Base-by-base conservation (phyloP, 1,139 yeast genomes). In the Sugiyamaella novakii region DNA sequence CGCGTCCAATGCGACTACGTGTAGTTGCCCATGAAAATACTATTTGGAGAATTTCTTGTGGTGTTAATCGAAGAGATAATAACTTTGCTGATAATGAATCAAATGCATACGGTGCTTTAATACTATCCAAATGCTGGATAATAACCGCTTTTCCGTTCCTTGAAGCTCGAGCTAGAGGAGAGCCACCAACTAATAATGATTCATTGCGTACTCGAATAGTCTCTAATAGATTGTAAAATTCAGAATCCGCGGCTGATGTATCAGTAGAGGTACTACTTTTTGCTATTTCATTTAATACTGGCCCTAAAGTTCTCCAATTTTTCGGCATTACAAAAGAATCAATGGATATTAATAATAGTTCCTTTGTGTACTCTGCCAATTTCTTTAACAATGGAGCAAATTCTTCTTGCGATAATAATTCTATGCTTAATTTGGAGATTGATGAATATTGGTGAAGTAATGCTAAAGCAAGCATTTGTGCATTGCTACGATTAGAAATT, bases 301-400 rank as follows among this genome's bases (percentile, higher is more conserved):
- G 74, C 41, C 81, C 82, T 43, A 86, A 68, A 5, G 76, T 62
- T 11, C 76, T 72, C 97, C 97, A 89, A 50, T 73, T 76, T 46
- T 75, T 77, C 0, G 96, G 95, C 33, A 87, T 75, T n/a, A 89
- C 81, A 59, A 89, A 88, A 3, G 83, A 77, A 59, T 86, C 89
- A 10, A 63, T 81, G 59, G 74, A 83, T 76, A 59, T 70, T 67
- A 58, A 75, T 74, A 70, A 85, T 22, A 87, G 57, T 21, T 61
- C 51, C 29, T 53, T 49, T 29, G 60, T 54, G n/a, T 53, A 52
- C 19, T 40, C 31, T 4, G 58, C 48, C 21, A 58, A 47, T 45
- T 48, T 17, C 24, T 18, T 17, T 43, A 54, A 17, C 84, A 67
- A 44, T 21, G 24, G 71, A 10, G 75, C 54, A 7, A 54, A 58